Percentiles rank a stretch among this genome's conserved stretches.
These are phyloP conservation scores for Chrysosporium keratinophilum DNA, from an alignment of 2,329 filamentous ascomycete genomes.

Conservation along the genomic window DNA sequence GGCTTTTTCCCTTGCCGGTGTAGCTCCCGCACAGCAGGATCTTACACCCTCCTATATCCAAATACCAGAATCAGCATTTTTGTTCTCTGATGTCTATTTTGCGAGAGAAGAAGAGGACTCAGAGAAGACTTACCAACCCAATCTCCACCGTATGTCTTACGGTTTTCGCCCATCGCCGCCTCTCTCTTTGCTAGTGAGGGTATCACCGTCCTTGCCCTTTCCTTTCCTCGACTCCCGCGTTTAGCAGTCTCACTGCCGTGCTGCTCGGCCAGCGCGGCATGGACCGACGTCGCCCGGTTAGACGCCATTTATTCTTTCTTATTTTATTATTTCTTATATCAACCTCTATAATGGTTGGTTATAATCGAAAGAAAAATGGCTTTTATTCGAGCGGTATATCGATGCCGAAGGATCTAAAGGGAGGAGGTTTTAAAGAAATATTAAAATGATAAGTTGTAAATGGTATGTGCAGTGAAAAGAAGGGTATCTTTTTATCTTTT, in stretches of 20 bases:
- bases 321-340: background rate
- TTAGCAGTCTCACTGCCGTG: background rate
- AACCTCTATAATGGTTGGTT: too few species aligned
- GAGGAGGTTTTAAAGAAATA: background rate
- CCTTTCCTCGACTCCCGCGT: background rate
- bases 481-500: background rate
- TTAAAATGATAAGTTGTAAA: background rate
- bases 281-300: background rate
- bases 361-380: too few species aligned
- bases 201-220: background rate
- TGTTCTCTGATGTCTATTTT: background rate
- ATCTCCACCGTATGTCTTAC: background rate
- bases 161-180: background rate
- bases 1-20: slow-evolving; percentile 8
- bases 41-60: slow-evolving; percentile 10
- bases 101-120: background rate
- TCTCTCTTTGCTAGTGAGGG: background rate
- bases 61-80: background rate
- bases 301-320: background rate
- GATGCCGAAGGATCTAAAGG: background rate
- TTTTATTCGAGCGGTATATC: background rate
- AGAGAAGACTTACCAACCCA: slow-evolving; percentile 8
- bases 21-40: slow-evolving; percentile 13
- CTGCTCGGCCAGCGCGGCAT: background rate
- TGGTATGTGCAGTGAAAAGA: background rate